Evolutionary conservation across 2,329 filamentous ascomycete genomes (phyloP).

Genomic region (Exophiala sp.): DNA sequence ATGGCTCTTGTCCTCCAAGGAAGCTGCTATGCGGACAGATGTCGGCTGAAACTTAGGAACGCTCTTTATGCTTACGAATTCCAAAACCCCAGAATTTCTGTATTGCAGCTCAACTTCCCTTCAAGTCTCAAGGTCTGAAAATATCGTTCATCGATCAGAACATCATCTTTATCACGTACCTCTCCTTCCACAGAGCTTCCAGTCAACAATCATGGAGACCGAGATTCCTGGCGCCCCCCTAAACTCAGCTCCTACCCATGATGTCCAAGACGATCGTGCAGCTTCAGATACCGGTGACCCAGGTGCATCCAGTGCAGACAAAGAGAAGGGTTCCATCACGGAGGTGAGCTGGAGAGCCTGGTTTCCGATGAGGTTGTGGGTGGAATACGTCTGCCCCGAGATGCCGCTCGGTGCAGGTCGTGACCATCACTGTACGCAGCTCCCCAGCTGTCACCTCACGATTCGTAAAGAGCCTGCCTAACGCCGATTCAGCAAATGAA

Average conservation of each 20-base stretch:
- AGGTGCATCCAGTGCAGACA: background rate
- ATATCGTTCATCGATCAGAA: too few species aligned
- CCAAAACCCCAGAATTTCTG: too few species aligned
- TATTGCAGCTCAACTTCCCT: too few species aligned
- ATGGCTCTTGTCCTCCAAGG: too few species aligned
- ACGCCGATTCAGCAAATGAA: conserved; percentile 12
- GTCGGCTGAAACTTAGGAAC: too few species aligned
- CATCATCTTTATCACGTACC: too few species aligned
- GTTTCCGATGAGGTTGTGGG: background rate
- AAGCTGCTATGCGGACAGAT: too few species aligned
- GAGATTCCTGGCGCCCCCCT: background rate
- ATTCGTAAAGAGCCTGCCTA: background rate
- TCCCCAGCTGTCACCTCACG: background rate
- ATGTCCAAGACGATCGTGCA: too few species aligned
- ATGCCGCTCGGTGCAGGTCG: background rate
- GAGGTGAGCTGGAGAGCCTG: background rate
- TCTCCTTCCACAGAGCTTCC: too few species aligned
- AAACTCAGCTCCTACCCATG: background rate
- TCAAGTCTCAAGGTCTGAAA: too few species aligned
- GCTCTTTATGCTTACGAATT: too few species aligned
- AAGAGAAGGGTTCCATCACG: background rate
- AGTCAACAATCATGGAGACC: too few species aligned
- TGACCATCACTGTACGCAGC: conserved; percentile 4
- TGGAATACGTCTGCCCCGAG: conserved; percentile 3
- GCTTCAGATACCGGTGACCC: background rate